These are phyloP conservation scores for Aspergillus flavus DNA, from an alignment of 2,329 filamentous ascomycete genomes.

Conservation along the genomic window DNA sequence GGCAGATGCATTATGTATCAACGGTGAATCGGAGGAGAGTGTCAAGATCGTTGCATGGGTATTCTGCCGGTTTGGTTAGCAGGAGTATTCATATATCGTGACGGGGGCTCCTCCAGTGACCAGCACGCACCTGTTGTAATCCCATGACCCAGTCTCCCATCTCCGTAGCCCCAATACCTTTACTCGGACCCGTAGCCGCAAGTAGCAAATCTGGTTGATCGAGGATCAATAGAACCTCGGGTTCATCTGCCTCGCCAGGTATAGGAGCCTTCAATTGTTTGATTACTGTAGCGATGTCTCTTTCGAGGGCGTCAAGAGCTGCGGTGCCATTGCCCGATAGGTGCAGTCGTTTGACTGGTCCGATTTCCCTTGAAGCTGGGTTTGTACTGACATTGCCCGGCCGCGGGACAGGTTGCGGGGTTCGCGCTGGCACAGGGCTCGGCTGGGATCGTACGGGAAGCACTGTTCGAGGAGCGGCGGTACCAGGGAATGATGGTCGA, in stretches of 20 bases:
- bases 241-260: conserved; percentile 24
- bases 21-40: conserved; percentile 71
- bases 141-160: conserved; percentile 61
- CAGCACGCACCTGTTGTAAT: conserved; percentile 63
- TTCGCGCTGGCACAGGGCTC: conserved; percentile 25
- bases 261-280: conserved; percentile 29
- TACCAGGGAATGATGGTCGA: conserved; percentile 16
- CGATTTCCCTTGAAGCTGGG: conserved; percentile 22
- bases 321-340: conserved; percentile 31
- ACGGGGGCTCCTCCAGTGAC: not conserved
- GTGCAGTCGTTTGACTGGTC: conserved; percentile 31
- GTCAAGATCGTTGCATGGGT: conserved; percentile 69
- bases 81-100: not conserved
- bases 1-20: conserved; percentile 56
- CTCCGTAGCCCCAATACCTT: conserved; percentile 44
- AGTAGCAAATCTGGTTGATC: conserved; percentile 69
- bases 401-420: conserved; percentile 18
- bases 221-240: conserved; percentile 60
- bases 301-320: conserved; percentile 38
- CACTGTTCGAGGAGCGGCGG: conserved; percentile 24
- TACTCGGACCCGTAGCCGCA: conserved; percentile 57
- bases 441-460: conserved; percentile 33
- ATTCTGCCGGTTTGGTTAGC: conserved; percentile 44
- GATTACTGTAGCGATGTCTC: conserved; percentile 36
- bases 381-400: conserved; percentile 11